Base-by-base conservation (phyloP, 139 green algal species). In the Tetradesmus lagerheimii region DNA sequence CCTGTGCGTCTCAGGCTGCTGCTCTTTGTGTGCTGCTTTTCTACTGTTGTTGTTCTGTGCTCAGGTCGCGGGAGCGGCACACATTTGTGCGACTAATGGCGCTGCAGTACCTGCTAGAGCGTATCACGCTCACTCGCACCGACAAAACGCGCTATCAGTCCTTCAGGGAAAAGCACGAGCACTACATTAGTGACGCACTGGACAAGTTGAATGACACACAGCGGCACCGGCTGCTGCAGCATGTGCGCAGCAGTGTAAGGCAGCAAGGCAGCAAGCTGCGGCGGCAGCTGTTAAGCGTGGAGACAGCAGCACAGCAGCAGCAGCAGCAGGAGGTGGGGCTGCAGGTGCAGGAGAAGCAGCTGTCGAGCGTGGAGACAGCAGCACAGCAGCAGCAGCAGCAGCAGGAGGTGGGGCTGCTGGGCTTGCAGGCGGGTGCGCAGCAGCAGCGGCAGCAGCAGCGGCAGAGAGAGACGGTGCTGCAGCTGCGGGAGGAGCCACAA, bases 91-190 rank as follows among this genome's bases (percentile, higher is more conserved):
- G 87, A 2, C 87, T 90, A 12, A 86, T 90, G 87, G 76, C 87
- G 4, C 77, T 86, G 35, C 87, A 90, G 15, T 86, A 90, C 76
- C 11, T 90, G 14, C 29, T 90, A 8, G 87, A 90, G 87, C 87
- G 87, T 37, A 79, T 90, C 29, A 41, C 77, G 11, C 38, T 90
- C 20, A 67, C 77, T 29, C 87, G 87, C 11, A n/a, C 35, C 27
- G 53, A 86, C 77, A 79, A 41, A 25, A 31, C 4, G 35, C 14
- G n/a, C 12, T 90, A 90, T n/a, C 34, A 47, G 4, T 27, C 5
- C 8, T 90, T 86, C 38, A 62, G 53, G 41, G 53, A 85, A 3
- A 64, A 66, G 31, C 11, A 45, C 2, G 53, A 90, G 87, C 62
- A 85, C 23, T 35, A 90, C 77, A 86, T 90, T 45, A 89, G 25